Evolutionary conservation across 495 filamentous ascomycete genomes (phyloP).

Genomic region (Annulohypoxylon maeteangense): DNA sequence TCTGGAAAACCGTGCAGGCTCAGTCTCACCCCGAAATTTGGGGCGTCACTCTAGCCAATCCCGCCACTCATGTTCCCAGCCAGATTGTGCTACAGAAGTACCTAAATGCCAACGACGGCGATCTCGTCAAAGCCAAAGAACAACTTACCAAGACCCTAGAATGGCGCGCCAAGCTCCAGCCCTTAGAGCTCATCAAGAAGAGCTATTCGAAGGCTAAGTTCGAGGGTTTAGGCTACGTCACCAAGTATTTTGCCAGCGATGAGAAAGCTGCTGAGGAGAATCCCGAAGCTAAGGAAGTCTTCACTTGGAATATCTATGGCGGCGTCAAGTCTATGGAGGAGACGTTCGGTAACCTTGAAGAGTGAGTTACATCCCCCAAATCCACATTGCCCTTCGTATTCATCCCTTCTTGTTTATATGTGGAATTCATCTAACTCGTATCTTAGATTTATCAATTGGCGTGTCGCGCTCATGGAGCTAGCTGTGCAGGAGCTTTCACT

Average conservation of each 20-base stretch:
- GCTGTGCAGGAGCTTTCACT: conserved; percentile 76
- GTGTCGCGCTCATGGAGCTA: conserved; percentile 86
- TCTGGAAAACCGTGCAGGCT: conserved; percentile 52
- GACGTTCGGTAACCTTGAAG: conserved; percentile 80
- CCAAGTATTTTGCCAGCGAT: conserved; percentile 50
- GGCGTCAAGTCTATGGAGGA: conserved; percentile 73
- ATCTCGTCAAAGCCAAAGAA: conserved; percentile 73
- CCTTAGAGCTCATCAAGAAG: conserved; percentile 59
- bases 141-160: conserved; percentile 81
- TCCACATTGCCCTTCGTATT: neutral
- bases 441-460: conserved; percentile 82
- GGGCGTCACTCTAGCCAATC: conserved; percentile 71
- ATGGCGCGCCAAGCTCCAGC: conserved; percentile 76
- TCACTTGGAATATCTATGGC: conserved; percentile 91
- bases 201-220: conserved; percentile 65
- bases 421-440: conserved; percentile 20
- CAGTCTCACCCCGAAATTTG: conserved; percentile 75
- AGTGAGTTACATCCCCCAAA: conserved; percentile 63
- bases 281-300: conserved; percentile 62
- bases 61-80: conserved; percentile 70
- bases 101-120: conserved; percentile 84
- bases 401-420: neutral
- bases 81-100: conserved; percentile 89
- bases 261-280: conserved; percentile 43
- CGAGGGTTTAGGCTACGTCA: conserved; percentile 65